Conservation (phyloP, 208 protist genomes). For the Trypanosoma scelopori region DNA sequence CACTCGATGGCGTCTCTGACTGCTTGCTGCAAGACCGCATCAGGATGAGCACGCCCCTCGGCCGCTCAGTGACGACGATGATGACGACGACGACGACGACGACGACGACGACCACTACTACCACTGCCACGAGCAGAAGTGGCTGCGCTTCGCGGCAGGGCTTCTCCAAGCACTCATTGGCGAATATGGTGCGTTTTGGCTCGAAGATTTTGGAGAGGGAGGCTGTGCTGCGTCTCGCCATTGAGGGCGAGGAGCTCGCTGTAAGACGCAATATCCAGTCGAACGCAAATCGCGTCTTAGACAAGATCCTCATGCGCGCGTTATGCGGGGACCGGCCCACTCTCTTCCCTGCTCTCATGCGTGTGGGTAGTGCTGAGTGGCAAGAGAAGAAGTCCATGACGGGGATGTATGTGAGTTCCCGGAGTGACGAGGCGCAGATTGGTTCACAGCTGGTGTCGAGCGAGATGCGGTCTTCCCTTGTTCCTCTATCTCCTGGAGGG, state of each 20-base stretch:
- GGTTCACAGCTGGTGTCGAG: not conserved
- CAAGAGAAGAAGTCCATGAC: not conserved
- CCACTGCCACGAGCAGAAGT: no score
- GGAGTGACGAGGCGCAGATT: not conserved
- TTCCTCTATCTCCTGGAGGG: no score
- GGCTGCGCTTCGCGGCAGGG: no score
- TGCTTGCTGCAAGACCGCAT: not conserved
- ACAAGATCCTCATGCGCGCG: conserved; percentile 19
- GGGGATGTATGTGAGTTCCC: not conserved
- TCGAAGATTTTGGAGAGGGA: conserved; percentile 4
- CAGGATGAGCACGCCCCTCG: not conserved
- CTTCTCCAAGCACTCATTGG: no score
- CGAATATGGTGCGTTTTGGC: not conserved
- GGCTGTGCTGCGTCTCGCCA: not conserved
- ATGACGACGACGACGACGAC: no score
- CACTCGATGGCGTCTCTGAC: not conserved
- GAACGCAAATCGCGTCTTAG: conserved; percentile 4
- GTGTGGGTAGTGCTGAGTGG: not conserved
- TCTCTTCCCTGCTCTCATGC: not conserved
- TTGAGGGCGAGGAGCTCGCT: conserved; percentile 4
- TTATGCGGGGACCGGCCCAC: not conserved
- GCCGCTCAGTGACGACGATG: no score
- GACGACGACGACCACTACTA: no score
- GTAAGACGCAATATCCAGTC: conserved; percentile 4
- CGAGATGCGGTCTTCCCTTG: no score